Percentiles rank a stretch among this genome's conserved stretches.
These are phyloP conservation scores for Sphaerostilbella broomeana DNA, from an alignment of 2,329 filamentous ascomycete genomes.

Conservation along the genomic window DNA sequence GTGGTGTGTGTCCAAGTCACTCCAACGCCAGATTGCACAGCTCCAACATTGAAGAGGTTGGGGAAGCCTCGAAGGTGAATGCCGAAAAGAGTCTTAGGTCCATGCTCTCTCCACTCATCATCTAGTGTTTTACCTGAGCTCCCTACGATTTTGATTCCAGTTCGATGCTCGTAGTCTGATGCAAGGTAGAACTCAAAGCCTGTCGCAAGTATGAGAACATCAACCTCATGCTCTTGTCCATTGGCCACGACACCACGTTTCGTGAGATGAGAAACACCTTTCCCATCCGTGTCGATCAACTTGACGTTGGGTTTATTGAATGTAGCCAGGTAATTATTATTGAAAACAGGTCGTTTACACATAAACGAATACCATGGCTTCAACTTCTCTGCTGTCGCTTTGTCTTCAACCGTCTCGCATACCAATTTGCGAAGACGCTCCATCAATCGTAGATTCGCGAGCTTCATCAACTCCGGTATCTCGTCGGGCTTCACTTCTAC, in stretches of 20 bases:
- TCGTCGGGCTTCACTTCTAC: conserved; percentile 12
- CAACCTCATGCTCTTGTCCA: neutral
- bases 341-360: conserved; percentile 59
- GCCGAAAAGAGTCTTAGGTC: neutral
- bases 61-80: neutral
- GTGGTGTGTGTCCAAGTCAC: neutral
- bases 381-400: conserved; percentile 42
- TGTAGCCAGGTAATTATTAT: conserved; percentile 49
- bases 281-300: conserved; percentile 50
- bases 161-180: neutral
- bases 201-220: neutral
- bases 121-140: neutral
- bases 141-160: neutral
- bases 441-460: conserved; percentile 18
- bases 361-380: conserved; percentile 54
- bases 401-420: conserved; percentile 44
- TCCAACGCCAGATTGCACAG: neutral
- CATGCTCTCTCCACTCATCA: neutral
- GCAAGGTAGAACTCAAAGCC: neutral
- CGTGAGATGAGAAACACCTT: neutral
- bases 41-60: neutral
- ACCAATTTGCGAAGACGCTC: conserved; percentile 39
- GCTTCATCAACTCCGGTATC: conserved; percentile 32
- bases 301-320: conserved; percentile 55
- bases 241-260: neutral